Conservation (phyloP, 305 asterid species). For the Rubia tinctorum region DNA sequence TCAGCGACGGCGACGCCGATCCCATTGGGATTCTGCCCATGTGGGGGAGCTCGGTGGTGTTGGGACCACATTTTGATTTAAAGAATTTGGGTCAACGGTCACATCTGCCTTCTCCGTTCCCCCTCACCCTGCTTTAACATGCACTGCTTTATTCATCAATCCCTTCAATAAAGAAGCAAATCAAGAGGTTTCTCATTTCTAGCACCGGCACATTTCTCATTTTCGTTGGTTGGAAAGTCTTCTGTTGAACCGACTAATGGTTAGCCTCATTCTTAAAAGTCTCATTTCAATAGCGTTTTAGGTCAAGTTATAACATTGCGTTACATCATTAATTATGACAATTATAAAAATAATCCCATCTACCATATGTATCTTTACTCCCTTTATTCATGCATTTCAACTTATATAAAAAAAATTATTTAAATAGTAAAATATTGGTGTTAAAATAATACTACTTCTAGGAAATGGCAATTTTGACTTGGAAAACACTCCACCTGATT, state of each 20-base stretch:
- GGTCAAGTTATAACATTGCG: too few species aligned
- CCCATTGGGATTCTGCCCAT: slow-evolving; percentile 14
- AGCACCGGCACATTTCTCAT: not conserved
- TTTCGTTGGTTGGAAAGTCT: not conserved
- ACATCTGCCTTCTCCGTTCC: slow-evolving; percentile 18
- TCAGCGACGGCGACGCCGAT: not conserved
- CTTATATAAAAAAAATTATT: not conserved
- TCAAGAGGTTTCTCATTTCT: not conserved
- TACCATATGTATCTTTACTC: too few species aligned
- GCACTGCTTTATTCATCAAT: slow-evolving; percentile 23
- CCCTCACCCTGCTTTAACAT: slow-evolving; percentile 21
- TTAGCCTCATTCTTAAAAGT: too few species aligned
- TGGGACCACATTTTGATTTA: slow-evolving; percentile 9
- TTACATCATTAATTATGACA: too few species aligned
- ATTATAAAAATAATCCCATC: too few species aligned
- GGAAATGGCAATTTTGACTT: too few species aligned
- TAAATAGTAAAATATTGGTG: not conserved
- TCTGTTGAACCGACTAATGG: too few species aligned
- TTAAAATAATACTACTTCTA: too few species aligned
- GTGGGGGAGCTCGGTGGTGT: slow-evolving; percentile 12
- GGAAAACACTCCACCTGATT: not conserved
- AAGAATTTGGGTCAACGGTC: slow-evolving; percentile 26
- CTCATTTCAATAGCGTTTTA: too few species aligned
- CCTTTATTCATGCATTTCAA: too few species aligned
- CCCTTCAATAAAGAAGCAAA: slow-evolving; percentile 22